Base-by-base conservation (phyloP, 2,329 filamentous ascomycete species). In the Aspergillus candidus region DNA sequence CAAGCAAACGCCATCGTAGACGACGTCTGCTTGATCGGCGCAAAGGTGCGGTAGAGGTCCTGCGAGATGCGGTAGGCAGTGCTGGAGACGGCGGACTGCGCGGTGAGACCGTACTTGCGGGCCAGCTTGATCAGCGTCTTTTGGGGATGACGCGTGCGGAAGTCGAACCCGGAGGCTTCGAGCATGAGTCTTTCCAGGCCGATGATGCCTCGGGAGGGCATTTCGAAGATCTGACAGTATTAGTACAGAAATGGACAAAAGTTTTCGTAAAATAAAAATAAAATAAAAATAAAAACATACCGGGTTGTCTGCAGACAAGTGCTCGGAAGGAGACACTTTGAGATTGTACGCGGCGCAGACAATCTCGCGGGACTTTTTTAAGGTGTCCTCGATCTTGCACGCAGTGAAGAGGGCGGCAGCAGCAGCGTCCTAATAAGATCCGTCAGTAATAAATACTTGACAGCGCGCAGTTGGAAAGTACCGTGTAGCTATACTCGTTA, bases 311-410 rank as follows among this genome's bases (percentile, higher is more conserved):
- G 86, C 79, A 13, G 84, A 84, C 32, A 83, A 63, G 65, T 85
- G 67, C 67, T 88, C 76, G 66, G 86, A 64, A 69, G 83, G 54
- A 58, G 79, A 61, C 68, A 74, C 78, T 68, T 89, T 93, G 32
- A 94, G 72, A 60, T 95, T 96, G 68, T 91, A 88, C 17, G 88
- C 84, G 1, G 90, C 89, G 46, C 88, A 94, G 12, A 97, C 74
- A 49, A 98, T 94, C 51, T 98, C 93, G 46, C 80, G 82, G 3
- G 88, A 94, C 72, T 97, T 97, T 71, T 98, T 98, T 54, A 96
- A 79, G 0, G 93, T 98, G 66, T 98, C 93, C 67, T 98, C 93
- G 36, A 94, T 89, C 71, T 98, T 98, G 74, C 91, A 97, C 2
- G 90, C 90, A 3, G 90, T 86, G 60, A 97, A 91, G 7, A 98